Conservation (phyloP, 2,329 filamentous ascomycete species). For the Dothistroma pini region DNA sequence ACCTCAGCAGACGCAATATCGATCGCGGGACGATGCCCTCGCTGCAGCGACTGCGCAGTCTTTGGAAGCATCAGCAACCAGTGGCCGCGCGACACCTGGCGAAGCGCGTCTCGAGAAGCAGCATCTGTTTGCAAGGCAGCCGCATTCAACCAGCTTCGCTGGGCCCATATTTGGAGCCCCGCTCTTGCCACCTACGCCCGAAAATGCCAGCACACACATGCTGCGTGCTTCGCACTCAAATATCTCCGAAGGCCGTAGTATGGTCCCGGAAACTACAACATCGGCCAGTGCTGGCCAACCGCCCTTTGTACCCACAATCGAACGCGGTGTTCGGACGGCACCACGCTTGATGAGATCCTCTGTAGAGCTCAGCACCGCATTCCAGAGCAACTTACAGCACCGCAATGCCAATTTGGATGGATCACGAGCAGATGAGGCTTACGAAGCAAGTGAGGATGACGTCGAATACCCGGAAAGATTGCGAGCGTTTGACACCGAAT, state of each 20-base stretch:
- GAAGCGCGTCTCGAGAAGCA: background rate
- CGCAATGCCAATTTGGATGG: constrained; percentile 17
- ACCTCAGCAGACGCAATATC: constrained; percentile 16
- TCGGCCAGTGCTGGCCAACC: constrained; percentile 21
- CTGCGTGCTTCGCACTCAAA: constrained; percentile 33
- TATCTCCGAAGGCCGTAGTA: constrained; percentile 23
- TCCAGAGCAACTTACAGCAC: constrained; percentile 22
- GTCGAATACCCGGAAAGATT: constrained; percentile 16
- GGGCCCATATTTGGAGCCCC: constrained; percentile 27
- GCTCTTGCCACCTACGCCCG: constrained; percentile 34
- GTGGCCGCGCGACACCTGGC: constrained; percentile 2
- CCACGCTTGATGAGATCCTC: constrained; percentile 31
- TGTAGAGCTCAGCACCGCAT: constrained; percentile 29
- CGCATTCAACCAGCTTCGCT: constrained; percentile 17
- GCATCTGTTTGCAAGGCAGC: background rate
- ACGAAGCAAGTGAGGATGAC: constrained; percentile 12
- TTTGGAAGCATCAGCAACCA: background rate
- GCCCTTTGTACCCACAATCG: constrained; percentile 6
- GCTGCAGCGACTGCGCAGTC: constrained; percentile 11
- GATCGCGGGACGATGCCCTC: constrained; percentile 25
- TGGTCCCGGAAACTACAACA: constrained; percentile 25
- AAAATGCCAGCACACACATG: constrained; percentile 34
- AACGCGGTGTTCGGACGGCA: constrained; percentile 24
- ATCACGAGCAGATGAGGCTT: constrained; percentile 8
- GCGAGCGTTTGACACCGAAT: constrained; percentile 23